phyloP scores from a whole-genome alignment of 176 grass and related monocot genomes.

The Saccharum officinarum region DNA sequence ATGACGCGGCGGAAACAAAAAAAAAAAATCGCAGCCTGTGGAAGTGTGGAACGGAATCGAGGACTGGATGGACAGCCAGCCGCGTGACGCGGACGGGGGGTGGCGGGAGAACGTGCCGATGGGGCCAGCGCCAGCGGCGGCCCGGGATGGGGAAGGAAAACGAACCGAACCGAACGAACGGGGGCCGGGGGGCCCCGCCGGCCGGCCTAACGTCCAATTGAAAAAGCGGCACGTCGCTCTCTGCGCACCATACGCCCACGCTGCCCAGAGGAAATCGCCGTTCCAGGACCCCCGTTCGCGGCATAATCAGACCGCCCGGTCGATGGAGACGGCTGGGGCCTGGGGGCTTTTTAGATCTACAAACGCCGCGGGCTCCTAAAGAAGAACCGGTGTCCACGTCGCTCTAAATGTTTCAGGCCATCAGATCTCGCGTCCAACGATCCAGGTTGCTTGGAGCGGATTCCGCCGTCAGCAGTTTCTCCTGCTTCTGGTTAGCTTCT shows the following conservation, averaged over 20 bases:
- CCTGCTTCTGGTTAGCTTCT: too few relatives aligned
- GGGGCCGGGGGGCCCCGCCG: neutral
- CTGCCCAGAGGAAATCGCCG: neutral
- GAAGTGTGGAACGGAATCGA: slow-evolving; percentile 30
- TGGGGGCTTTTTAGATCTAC: too few relatives aligned
- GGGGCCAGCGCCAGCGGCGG: neutral
- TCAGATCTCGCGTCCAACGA: too few relatives aligned
- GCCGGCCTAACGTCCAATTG: slow-evolving; percentile 36
- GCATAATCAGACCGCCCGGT: neutral
- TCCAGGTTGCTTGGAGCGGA: too few relatives aligned
- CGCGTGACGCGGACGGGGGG: slow-evolving; percentile 28
- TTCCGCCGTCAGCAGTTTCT: too few relatives aligned
- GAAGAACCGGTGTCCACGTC: too few relatives aligned
- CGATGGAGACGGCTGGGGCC: slow-evolving; percentile 18
- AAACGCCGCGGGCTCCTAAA: too few relatives aligned
- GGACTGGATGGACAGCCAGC: neutral
- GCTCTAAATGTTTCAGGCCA: too few relatives aligned
- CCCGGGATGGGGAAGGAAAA: neutral
- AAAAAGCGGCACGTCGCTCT: slow-evolving; percentile 20
- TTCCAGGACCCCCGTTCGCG: neutral
- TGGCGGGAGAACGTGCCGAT: neutral
- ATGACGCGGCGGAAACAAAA: neutral
- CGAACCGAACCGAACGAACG: neutral
- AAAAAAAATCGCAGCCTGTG: neutral
- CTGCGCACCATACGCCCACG: neutral